Conservation (phyloP, 2,329 filamentous ascomycete genomes). For the Chlorencoelia australis region DNA sequence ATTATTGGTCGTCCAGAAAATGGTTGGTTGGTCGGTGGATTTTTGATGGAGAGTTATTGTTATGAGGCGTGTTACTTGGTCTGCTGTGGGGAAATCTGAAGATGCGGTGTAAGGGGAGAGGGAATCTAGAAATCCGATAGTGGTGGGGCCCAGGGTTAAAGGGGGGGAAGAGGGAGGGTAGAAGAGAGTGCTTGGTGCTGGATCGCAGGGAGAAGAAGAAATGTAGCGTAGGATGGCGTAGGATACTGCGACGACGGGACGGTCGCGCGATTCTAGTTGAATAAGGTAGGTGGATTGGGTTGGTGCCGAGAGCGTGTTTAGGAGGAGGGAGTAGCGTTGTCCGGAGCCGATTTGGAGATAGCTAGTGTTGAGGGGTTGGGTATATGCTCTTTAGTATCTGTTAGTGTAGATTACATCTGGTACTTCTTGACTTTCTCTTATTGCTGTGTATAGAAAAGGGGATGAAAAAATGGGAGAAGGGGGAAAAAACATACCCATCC, state of each 20-base stretch:
- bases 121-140: constrained; percentile 24
- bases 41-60: constrained; percentile 21
- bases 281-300: constrained; percentile 31
- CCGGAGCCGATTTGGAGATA: constrained; percentile 39
- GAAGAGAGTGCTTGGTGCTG: constrained; percentile 5
- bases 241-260: constrained; percentile 29
- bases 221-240: constrained; percentile 34
- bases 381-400: constrained; percentile 33
- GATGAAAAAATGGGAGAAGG: constrained; percentile 6
- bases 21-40: constrained; percentile 1
- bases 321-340: constrained; percentile 39
- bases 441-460: too few species aligned
- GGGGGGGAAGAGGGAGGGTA: constrained; percentile 16
- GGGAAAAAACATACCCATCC: constrained; percentile 35
- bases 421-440: too few species aligned
- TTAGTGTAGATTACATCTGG: too few species aligned
- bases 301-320: constrained; percentile 32
- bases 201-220: not conserved
- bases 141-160: constrained; percentile 18
- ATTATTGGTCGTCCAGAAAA: constrained; percentile 23
- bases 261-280: constrained; percentile 35
- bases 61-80: constrained; percentile 28
- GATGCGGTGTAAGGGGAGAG: constrained; percentile 18
- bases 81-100: constrained; percentile 20
- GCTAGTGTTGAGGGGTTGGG: constrained; percentile 29